Evolutionary conservation across 1,284 basidiomycete species (phyloP).

Genomic region (Fistulina hepatica): DNA sequence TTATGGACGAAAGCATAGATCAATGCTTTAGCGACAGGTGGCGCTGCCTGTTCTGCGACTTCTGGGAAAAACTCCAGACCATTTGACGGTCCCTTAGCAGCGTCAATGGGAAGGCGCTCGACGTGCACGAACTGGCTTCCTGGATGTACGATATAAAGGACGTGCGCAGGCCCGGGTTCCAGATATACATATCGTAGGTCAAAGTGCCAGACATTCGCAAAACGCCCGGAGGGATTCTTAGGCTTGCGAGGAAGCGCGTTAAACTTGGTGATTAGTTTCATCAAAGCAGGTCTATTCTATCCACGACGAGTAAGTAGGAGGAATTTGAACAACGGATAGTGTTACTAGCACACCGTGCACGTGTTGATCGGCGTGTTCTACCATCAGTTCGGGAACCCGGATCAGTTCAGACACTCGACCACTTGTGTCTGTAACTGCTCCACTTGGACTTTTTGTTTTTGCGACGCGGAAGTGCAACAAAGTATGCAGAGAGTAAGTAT

Average conservation of each 20-base stretch:
- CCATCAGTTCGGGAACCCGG: no score
- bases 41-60: slow-evolving; percentile 19
- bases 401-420: no score
- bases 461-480: no score
- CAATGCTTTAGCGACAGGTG: slow-evolving; percentile 21
- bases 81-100: slow-evolving; percentile 1
- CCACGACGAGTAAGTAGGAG: no score
- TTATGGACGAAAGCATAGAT: slow-evolving; percentile 20
- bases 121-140: slow-evolving; percentile 6
- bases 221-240: not conserved
- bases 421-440: no score
- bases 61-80: slow-evolving; percentile 23
- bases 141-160: slow-evolving; percentile 10
- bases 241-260: not conserved
- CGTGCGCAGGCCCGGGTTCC: slow-evolving; percentile 10
- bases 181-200: slow-evolving; percentile 10
- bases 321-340: no score
- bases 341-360: no score
- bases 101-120: slow-evolving; percentile 7
- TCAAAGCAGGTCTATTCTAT: no score
- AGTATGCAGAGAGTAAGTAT: no score
- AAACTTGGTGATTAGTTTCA: not conserved
- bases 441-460: no score
- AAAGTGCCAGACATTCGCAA: slow-evolving; percentile 9
- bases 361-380: no score